Conservation (phyloP, 2,329 filamentous ascomycete genomes). For the Xylariaceae sp. region DNA sequence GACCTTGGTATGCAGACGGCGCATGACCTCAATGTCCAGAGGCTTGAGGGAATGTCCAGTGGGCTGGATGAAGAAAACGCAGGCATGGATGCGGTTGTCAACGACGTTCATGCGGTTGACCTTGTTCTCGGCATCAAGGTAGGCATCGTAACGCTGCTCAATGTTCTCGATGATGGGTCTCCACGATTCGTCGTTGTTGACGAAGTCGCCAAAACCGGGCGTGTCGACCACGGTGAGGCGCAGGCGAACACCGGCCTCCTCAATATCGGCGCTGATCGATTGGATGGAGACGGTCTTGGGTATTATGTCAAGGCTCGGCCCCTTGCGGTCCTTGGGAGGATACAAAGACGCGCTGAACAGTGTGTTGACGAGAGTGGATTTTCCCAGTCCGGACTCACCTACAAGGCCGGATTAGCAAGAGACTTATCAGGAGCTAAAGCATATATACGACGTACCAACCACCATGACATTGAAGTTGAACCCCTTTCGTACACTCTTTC, state of each 20-base stretch:
- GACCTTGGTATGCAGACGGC: constrained; percentile 98
- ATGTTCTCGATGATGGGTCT: constrained; percentile 99
- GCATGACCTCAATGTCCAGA: constrained; percentile 98
- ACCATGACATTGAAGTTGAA: constrained; percentile 99
- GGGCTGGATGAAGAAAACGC: constrained; percentile 99
- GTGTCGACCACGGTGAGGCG: constrained; percentile 96
- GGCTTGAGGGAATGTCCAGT: constrained; percentile 98
- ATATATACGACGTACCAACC: constrained; percentile 73
- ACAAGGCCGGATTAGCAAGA: constrained; percentile 4
- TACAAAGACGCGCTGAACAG: constrained; percentile 99
- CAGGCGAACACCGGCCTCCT: constrained; percentile 95
- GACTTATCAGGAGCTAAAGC: too few species aligned
- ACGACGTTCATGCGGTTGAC: constrained; percentile 99
- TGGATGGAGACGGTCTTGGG: constrained; percentile 96
- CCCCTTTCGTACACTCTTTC: constrained; percentile 98
- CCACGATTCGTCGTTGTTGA: constrained; percentile 99
- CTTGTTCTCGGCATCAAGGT: constrained; percentile 99
- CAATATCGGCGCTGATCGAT: constrained; percentile 92
- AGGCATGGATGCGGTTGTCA: constrained; percentile 97
- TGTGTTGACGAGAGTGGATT: constrained; percentile 98
- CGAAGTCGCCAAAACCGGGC: constrained; percentile 96
- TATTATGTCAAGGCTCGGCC: constrained; percentile 93
- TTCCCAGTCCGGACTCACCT: constrained; percentile 99
- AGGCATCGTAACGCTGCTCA: constrained; percentile 96
- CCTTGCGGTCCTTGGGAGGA: constrained; percentile 96